Conservation (phyloP, 768 basidiomycete genomes). For the Rhizopogon vulgaris region DNA sequence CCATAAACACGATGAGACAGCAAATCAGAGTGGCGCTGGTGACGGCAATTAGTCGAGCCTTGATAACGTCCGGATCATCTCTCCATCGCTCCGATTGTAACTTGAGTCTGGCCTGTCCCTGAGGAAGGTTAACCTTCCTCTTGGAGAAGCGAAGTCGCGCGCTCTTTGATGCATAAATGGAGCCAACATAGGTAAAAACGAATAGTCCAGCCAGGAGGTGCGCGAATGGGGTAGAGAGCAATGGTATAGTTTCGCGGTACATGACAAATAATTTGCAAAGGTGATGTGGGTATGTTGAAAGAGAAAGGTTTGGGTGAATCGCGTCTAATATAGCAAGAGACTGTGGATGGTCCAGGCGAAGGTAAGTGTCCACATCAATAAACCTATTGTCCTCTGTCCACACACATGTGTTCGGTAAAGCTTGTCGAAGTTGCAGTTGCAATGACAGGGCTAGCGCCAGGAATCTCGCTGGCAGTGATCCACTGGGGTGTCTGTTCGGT, state of each 20-base stretch:
- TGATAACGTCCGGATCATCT: slow-evolving; percentile 82
- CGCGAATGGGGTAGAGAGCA: slow-evolving; percentile 31
- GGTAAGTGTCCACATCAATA: not conserved
- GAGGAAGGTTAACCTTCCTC: slow-evolving; percentile 18
- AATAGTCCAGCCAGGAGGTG: slow-evolving; percentile 55
- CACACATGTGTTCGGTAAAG: not conserved
- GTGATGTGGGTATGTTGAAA: not conserved
- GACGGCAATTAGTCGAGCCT: slow-evolving; percentile 69
- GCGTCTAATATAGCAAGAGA: not conserved
- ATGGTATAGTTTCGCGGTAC: slow-evolving; percentile 7
- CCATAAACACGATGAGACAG: slow-evolving; percentile 42
- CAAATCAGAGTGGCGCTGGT: slow-evolving; percentile 54
- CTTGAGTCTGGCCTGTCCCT: slow-evolving; percentile 24
- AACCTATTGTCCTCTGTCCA: not conserved
- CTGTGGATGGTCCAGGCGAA: not conserved
- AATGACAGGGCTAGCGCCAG: not conserved
- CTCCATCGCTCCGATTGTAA: slow-evolving; percentile 50
- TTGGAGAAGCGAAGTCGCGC: slow-evolving; percentile 49
- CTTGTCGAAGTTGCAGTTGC: not conserved
- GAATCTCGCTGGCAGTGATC: not conserved
- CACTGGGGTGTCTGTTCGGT: not conserved
- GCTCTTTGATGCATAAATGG: slow-evolving; percentile 69
- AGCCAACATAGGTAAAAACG: slow-evolving; percentile 70
- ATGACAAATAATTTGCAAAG: not conserved
- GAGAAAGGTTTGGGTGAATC: not conserved